Percentiles rank a stretch among this genome's conserved stretches.
These are phyloP conservation scores for Epichloe gansuensis DNA, from an alignment of 2,329 filamentous ascomycete species.

Conservation along the genomic window DNA sequence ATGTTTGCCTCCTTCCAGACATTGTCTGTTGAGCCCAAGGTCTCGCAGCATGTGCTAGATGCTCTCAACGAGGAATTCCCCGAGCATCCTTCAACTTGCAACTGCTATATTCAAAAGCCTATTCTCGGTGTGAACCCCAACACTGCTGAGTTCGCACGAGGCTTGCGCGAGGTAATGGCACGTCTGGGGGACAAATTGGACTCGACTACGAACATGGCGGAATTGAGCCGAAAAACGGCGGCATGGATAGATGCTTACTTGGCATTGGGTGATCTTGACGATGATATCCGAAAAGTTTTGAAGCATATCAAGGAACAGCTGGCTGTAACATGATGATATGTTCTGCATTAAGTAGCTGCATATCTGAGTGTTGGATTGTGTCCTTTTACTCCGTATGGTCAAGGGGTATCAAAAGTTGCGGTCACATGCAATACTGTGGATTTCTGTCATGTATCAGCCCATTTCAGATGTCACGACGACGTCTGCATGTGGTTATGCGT, in stretches of 20 bases:
- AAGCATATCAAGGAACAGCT: constrained; percentile 34
- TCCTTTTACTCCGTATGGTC: too few relatives aligned
- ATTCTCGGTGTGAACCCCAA: constrained; percentile 51
- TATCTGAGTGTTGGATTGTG: not conserved
- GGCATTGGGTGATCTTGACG: constrained; percentile 37
- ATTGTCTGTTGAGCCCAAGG: constrained; percentile 49
- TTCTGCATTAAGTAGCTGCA: not conserved
- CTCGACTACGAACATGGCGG: constrained; percentile 31
- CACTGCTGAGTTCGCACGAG: constrained; percentile 61
- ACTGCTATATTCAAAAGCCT: constrained; percentile 60
- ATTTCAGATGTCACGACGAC: too few relatives aligned
- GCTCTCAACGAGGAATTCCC: constrained; percentile 49
- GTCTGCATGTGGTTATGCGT: not conserved
- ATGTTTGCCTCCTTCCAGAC: constrained; percentile 61
- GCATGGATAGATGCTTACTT: constrained; percentile 45
- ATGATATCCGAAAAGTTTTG: constrained; percentile 42
- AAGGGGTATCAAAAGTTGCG: too few relatives aligned
- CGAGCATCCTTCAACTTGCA: constrained; percentile 48
- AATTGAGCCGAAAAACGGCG: constrained; percentile 35
- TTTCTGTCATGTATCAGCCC: too few relatives aligned
- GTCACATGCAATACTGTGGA: too few relatives aligned
- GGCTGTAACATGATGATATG: constrained; percentile 5
- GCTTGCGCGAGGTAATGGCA: constrained; percentile 52
- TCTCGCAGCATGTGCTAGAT: constrained; percentile 63
- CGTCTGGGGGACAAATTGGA: constrained; percentile 42